Conservation (phyloP, 495 filamentous ascomycete genomes). For the Halenospora varia region DNA sequence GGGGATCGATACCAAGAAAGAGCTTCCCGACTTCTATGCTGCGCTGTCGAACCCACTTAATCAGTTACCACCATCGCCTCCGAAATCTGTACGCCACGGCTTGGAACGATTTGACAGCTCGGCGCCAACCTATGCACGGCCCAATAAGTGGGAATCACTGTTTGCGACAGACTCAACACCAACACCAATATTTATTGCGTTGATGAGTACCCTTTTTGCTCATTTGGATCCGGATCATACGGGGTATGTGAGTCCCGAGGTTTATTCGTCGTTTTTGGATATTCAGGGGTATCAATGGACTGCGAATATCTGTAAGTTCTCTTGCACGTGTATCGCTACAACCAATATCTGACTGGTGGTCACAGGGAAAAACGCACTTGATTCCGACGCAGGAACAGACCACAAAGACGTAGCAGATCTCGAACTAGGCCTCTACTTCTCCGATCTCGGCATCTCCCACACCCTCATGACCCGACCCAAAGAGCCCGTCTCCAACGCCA, state of each 20-base stretch:
- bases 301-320: conserved; percentile 5
- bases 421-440: conserved; percentile 6
- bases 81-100: neutral
- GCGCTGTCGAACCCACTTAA: too few species aligned
- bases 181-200: conserved; percentile 9
- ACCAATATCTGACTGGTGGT: too few species aligned
- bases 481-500: neutral
- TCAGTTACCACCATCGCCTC: conserved; percentile 9
- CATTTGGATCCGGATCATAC: conserved; percentile 12
- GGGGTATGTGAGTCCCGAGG: conserved; percentile 6
- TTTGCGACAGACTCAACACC: conserved; percentile 6
- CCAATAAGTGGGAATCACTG: conserved; percentile 3
- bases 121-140: conserved; percentile 5
- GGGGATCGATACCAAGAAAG: neutral
- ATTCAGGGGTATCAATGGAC: conserved; percentile 4
- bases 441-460: conserved; percentile 10
- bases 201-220: conserved; percentile 14
- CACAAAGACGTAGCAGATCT: conserved; percentile 7
- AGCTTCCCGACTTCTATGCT: too few species aligned
- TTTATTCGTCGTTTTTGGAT: conserved; percentile 11
- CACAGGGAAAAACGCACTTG: conserved; percentile 9
- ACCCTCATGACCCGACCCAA: neutral
- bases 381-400: neutral
- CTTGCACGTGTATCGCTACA: neutral
- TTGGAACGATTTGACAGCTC: conserved; percentile 2